Base-by-base conservation (phyloP, 1,284 basidiomycete species). In the Schizophyllum commune region DNA sequence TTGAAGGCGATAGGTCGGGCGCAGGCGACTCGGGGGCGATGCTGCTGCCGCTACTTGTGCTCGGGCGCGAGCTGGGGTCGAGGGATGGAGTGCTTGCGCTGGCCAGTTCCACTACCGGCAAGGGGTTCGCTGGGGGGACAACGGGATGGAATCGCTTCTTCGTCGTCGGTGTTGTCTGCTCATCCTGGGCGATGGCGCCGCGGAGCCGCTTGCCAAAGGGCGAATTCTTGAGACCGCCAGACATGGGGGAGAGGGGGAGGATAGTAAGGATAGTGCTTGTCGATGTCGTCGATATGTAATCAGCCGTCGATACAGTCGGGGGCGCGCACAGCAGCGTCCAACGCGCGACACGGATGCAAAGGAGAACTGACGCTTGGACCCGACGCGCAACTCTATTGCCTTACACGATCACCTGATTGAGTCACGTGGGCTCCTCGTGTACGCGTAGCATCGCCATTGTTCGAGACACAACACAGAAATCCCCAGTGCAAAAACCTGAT, bases 201-300 rank as follows among this genome's bases (percentile, higher is more conserved):
- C 88, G 83, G 22, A 91, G 78, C 34, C 89, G 84, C 70, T 91
- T 91, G 52, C 88, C 89, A 73, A 89, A 91, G 0, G 86, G 86
- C 66, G 89, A 89, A 74, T 90, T 88, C 77, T 87, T 88, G 73
- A 91, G 80, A 47, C 39, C 39, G 61, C 83, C 82, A 62, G 87
- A 84, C 87, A 89, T 89, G 63, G 68, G 7, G 52, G 32, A 55
- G 51, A 17, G 7, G 51, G 7, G 20, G 51, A 20, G 20, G 20
- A 52, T 52, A 17, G 20, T 21, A 55, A 21, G 4, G 19, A 55
- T 55, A 19, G 19, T 55, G 19, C 15, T 21, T 19, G 53, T 55
- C 53, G 53, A 15, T 55, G 27, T 20, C 20, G 20, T 20, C 19
- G 53, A 15, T 55, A 47, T 47, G 13, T 11, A 13, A 11, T 11